Conservation (phyloP, 345 rosid species). For the Sonneratia alba region DNA sequence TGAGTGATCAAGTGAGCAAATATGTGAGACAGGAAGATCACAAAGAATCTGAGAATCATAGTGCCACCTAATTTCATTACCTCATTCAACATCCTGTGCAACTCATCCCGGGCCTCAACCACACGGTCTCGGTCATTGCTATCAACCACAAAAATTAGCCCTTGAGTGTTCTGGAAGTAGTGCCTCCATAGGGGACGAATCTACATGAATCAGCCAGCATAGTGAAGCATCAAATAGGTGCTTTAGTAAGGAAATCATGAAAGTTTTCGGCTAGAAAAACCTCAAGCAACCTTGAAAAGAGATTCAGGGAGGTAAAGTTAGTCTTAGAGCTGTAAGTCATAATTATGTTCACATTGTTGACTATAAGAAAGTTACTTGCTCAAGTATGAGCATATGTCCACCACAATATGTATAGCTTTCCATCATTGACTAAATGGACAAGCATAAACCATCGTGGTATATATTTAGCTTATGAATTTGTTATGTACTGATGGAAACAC, state of each 20-base stretch:
- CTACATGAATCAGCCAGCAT: not conserved
- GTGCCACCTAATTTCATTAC: constrained; percentile 11
- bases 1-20: not conserved
- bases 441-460: constrained; percentile 18
- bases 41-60: not conserved
- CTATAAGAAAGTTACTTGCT: not conserved
- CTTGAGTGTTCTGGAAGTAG: too few species aligned
- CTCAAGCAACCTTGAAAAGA: not conserved
- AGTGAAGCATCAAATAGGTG: not conserved
- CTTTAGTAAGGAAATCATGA: not conserved
- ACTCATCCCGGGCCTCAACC: too few species aligned
- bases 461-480: constrained; percentile 44
- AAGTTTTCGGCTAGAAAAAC: not conserved
- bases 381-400: constrained; percentile 9
- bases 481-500: constrained; percentile 28
- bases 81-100: constrained; percentile 9
- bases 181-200: too few species aligned
- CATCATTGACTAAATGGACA: constrained; percentile 7
- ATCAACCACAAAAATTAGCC: too few species aligned
- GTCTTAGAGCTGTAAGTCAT: not conserved
- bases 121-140: too few species aligned
- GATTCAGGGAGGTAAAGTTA: not conserved
- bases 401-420: constrained; percentile 15
- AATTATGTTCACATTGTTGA: not conserved
- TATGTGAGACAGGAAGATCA: not conserved